Evolutionary conservation across 257 asterid species (phyloP), one percentile per base, ranked within the genome.

Genomic region (Lycium ferocissimum): DNA sequence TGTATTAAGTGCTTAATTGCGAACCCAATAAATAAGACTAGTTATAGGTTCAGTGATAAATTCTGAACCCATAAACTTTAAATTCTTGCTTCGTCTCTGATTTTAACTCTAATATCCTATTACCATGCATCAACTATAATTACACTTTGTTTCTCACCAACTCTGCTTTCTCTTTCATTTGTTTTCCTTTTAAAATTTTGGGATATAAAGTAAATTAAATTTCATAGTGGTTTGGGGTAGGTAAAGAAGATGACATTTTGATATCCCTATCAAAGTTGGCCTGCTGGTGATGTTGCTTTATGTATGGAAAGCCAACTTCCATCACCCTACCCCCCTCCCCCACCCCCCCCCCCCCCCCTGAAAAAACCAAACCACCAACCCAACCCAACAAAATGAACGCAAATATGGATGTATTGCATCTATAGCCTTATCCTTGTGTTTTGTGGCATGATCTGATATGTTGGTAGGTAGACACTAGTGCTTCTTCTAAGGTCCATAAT

Each of bases 201-300:
- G 40, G 38, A 47, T 9, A 57, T 79, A 82, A 73, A 17, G 59
- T 40, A 84, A 80, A 38, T 69, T 15, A 15, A 4, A 20, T 12
- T 5, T 84, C 45, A 40, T 91, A 90, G 95, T 94, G 97, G 93
- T 90, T 91, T 83, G 87, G 90, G 91, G 92, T 93, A 86, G 98
- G 97, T 94, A 85, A 82, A 86, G 95, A 94, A 49, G 87, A 79
- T 86, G 97, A 92, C 98, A 87, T 62, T 89, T 65, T 91, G 89
- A 88, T 58, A 81, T 91, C 92, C 88, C 92, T 70, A 80, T 91
- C 93, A 85, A 80, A 85, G 90, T 88, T 90, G 92, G 95, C 85
- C 78, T 76, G 72, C 73, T 76, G 85, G 88, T 90, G 88, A 86
- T 87, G 88, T 87, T 91, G 92, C 93, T 86, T 89, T 88, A 80